A percentile compares a stretch with the other conserved stretches of the same genome.
These are phyloP conservation scores for Phialocephala subalpina DNA, from an alignment of 2,329 filamentous ascomycete species.

Conservation along the genomic window DNA sequence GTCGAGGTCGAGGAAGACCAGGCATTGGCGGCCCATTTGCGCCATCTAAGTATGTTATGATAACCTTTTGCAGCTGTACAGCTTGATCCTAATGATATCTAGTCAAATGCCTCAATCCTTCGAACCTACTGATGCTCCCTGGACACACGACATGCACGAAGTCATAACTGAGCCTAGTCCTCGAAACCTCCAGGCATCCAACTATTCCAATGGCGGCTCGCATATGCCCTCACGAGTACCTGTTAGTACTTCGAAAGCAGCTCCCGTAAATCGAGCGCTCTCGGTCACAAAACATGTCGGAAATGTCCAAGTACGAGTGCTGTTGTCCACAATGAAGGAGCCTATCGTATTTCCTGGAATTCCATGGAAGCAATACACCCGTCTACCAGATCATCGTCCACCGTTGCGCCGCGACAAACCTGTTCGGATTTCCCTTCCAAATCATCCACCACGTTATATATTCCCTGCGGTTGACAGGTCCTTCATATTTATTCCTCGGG, in stretches of 20 bases:
- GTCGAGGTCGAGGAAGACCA: conserved; percentile 65
- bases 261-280: conserved; percentile 77
- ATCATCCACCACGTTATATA: conserved; percentile 82
- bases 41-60: conserved; percentile 67
- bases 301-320: conserved; percentile 85
- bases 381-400: conserved; percentile 92
- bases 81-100: conserved; percentile 36
- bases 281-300: conserved; percentile 86
- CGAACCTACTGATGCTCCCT: conserved; percentile 75
- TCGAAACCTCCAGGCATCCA: conserved; percentile 33
- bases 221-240: conserved; percentile 38
- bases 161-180: conserved; percentile 57
- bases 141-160: conserved; percentile 97
- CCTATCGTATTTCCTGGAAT: conserved; percentile 78
- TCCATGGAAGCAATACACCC: conserved; percentile 88
- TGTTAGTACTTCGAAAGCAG: conserved; percentile 58
- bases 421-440: conserved; percentile 89
- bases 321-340: conserved; percentile 76
- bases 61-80: conserved; percentile 24
- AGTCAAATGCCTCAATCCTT: conserved; percentile 56
- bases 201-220: conserved; percentile 49
- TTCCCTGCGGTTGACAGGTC: conserved; percentile 90
- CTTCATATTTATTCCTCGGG: conserved; percentile 97
- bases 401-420: conserved; percentile 95
- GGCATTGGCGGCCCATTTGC: conserved; percentile 64